phyloP scores from a whole-genome alignment of 495 filamentous ascomycete genomes.

The Pyrenula aspistea region DNA sequence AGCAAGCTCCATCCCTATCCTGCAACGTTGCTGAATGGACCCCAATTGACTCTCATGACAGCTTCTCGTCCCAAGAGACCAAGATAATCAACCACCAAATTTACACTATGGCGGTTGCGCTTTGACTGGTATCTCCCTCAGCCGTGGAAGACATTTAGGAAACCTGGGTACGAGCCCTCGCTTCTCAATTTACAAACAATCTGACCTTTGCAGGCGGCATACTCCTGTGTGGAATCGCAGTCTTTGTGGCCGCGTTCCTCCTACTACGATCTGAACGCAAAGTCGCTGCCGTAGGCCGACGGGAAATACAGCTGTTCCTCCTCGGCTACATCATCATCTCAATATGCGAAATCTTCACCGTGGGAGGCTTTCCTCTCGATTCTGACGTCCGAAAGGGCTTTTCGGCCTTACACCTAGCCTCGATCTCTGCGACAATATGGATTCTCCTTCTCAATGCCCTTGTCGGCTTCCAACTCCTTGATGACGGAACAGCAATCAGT shows the following conservation, averaged over 20 bases:
- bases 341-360: slow-evolving; percentile 92
- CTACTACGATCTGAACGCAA: slow-evolving; percentile 80
- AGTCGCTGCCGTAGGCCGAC: slow-evolving; percentile 84
- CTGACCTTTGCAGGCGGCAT: slow-evolving; percentile 62
- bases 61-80: slow-evolving; percentile 40
- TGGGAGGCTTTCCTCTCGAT: slow-evolving; percentile 74
- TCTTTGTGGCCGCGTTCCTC: slow-evolving; percentile 50
- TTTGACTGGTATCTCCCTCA: slow-evolving; percentile 60
- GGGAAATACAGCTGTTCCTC: slow-evolving; percentile 94
- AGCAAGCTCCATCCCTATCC: background rate
- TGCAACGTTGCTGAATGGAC: background rate
- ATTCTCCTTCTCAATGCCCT: slow-evolving; percentile 84
- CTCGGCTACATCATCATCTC: slow-evolving; percentile 76
- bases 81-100: slow-evolving; percentile 35
- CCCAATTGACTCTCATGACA: slow-evolving; percentile 18
- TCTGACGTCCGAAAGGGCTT: slow-evolving; percentile 67
- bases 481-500: slow-evolving; percentile 83
- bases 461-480: slow-evolving; percentile 85
- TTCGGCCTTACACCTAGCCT: slow-evolving; percentile 81
- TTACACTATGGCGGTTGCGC: slow-evolving; percentile 52
- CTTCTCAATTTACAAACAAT: background rate
- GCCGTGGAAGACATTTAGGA: slow-evolving; percentile 48
- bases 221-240: slow-evolving; percentile 65
- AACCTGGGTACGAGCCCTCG: slow-evolving; percentile 66
- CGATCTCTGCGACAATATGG: slow-evolving; percentile 81